Conservation (phyloP, 345 rosid species). For the sweet orange (Citrus sinensis) region DNA sequence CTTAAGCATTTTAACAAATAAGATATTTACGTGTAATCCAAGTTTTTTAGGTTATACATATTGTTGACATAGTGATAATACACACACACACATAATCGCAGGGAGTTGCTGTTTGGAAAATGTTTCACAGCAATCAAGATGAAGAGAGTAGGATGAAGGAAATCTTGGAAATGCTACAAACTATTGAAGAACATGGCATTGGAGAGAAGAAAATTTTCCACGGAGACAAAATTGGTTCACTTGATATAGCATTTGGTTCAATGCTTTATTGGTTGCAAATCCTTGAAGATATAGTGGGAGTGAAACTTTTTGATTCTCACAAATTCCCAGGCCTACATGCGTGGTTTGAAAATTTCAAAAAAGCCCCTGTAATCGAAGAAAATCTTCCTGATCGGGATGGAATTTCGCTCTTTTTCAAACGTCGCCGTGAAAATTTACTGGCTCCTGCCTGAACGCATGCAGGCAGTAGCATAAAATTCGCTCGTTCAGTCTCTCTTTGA, state of each 20-base stretch:
- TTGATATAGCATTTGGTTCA: not conserved
- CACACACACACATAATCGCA: not conserved
- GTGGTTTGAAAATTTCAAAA: not conserved
- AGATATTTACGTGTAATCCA: no score
- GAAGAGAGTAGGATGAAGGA: not conserved
- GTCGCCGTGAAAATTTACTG: not conserved
- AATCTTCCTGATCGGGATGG: not conserved
- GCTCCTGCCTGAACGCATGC: not conserved
- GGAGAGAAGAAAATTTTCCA: constrained; percentile 1
- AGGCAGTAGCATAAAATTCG: no score
- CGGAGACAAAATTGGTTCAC: not conserved
- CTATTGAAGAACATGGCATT: not conserved
- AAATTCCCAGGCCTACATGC: not conserved
- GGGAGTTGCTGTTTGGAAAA: not conserved
- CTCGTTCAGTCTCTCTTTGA: not conserved
- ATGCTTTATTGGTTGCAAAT: not conserved
- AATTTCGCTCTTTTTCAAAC: not conserved
- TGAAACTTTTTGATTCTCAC: not conserved
- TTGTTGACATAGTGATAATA: no score
- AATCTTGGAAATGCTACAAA: not conserved
- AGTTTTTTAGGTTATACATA: not conserved
- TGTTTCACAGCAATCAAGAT: not conserved
- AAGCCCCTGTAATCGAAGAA: not conserved
- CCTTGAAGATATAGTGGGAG: not conserved
- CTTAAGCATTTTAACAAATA: no score